A percentile compares a stretch with the other conserved stretches of the same genome.
phyloP scores from a whole-genome alignment of 2,329 filamentous ascomycete species.

The Diaporthe citrichinensis region DNA sequence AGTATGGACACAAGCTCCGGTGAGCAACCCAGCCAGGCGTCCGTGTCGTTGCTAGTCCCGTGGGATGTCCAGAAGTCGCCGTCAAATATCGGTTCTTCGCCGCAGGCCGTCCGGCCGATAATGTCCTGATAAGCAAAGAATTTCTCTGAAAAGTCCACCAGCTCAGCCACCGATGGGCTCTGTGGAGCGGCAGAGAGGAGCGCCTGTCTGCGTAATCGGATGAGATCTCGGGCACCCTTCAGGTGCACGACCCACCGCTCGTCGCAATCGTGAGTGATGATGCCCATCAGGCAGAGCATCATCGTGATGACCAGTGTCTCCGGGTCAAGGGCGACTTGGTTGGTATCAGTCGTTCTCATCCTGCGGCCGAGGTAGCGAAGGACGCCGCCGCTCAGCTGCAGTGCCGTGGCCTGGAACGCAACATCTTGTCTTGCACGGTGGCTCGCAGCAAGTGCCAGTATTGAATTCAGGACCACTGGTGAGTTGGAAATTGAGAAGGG shows the following conservation, averaged over 20 bases:
- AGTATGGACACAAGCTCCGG: slow-evolving; percentile 61
- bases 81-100: slow-evolving; percentile 61
- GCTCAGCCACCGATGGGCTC: slow-evolving; percentile 39
- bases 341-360: slow-evolving; percentile 47
- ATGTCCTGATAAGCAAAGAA: slow-evolving; percentile 67
- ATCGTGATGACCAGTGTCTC: slow-evolving; percentile 59
- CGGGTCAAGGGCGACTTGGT: slow-evolving; percentile 43
- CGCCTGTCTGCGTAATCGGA: slow-evolving; percentile 53
- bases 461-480: slow-evolving; percentile 37
- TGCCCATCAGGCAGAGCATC: slow-evolving; percentile 61
- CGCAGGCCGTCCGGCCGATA: slow-evolving; percentile 65
- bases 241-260: slow-evolving; percentile 62
- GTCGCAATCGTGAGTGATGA: slow-evolving; percentile 52
- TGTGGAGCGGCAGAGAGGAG: slow-evolving; percentile 7
- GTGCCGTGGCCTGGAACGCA: slow-evolving; percentile 37
- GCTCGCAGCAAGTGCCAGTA: slow-evolving; percentile 42
- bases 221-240: slow-evolving; percentile 61
- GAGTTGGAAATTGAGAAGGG: slow-evolving; percentile 38
- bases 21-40: slow-evolving; percentile 64
- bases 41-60: slow-evolving; percentile 50
- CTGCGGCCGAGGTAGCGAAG: slow-evolving; percentile 53
- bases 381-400: slow-evolving; percentile 52
- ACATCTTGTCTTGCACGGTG: slow-evolving; percentile 39
- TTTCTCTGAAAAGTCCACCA: slow-evolving; percentile 56
- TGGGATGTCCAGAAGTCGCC: slow-evolving; percentile 59